phyloP scores from a whole-genome alignment of 805 yeast species.

The Spathaspora boniae region DNA sequence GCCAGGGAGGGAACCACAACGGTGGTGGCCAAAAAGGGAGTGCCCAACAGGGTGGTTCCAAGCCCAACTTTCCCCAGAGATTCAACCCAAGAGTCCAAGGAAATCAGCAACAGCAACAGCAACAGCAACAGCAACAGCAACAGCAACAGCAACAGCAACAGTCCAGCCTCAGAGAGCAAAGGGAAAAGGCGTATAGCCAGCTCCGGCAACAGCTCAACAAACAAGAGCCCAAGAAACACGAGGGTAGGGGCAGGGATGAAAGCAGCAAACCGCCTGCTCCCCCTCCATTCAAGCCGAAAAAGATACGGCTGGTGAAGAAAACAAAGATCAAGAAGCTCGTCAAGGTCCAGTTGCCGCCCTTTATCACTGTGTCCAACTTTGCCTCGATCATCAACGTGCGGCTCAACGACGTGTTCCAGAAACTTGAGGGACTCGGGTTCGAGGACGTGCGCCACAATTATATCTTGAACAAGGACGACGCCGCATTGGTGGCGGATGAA shows the following conservation, averaged over 20 bases:
- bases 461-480: conserved; percentile 82
- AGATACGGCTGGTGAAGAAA: conserved; percentile 9
- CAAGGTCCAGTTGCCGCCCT: conserved; percentile 61
- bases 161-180: too few relatives aligned
- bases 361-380: conserved; percentile 73
- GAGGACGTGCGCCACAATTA: conserved; percentile 67
- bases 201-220: background rate
- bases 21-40: too few relatives aligned
- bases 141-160: too few relatives aligned
- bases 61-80: too few relatives aligned
- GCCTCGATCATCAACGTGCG: conserved; percentile 69
- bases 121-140: too few relatives aligned
- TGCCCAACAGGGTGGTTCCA: too few relatives aligned
- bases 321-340: conserved; percentile 16
- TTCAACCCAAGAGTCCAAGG: too few relatives aligned
- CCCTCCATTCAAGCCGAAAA: conserved; percentile 4
- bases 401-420: conserved; percentile 53
- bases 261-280: conserved; percentile 5
- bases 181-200: too few relatives aligned
- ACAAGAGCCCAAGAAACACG: conserved; percentile 5
- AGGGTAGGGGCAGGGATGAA: conserved; percentile 6
- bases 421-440: conserved; percentile 69
- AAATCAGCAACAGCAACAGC: too few relatives aligned
- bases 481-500: conserved; percentile 84
- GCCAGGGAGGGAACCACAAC: too few relatives aligned